Base-by-base conservation (phyloP, 1,284 basidiomycete genomes). In the Sporisorium scitamineum region DNA sequence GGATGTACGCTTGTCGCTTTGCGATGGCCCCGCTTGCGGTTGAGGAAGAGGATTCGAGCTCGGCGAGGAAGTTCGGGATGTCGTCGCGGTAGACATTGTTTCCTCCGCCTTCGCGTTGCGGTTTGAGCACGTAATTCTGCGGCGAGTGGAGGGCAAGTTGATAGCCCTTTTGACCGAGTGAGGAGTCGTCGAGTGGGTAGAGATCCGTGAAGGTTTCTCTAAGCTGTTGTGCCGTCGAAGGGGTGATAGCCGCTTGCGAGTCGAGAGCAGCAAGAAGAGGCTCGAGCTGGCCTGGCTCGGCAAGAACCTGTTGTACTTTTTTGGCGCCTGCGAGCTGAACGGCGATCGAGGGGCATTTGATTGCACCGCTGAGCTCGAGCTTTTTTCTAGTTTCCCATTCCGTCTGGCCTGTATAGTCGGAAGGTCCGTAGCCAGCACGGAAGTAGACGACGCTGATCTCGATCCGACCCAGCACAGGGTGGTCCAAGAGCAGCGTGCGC, bases 241-340 rank as follows among this genome's bases (percentile, higher is more conserved):
- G n/a, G n/a, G n/a, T 20, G 39, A 42, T 42, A 5, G n/a, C 39
- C n/a, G 32, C 39, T 5, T 56, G 22, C 1, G 37, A 10, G 24
- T 24, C 37, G 37, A 59, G 56, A 6, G 32, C 16, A n/a, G 24
- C 6, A 10, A 84, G 41, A 86, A 94, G 95, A 5, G 87, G 87
- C 78, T 94, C 93, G 24, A 96, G 88, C 11, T 93, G 87, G 0
- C 91, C 91, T 0, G 90, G 90, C 37, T 90, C 89, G 2, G 92
- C 90, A 16, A 99, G 89, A 0, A 93, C 93, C 83, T 98, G 92
- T 86, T 98, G 97, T 0, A 99, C 91, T 85, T 97, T 97, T 88
- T 99, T 99, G 1, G 93, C 92, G 0, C 96, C 97, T 0, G 95
- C 94, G 4, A 99, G 90, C 82, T 99, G 97, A 5, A 98, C 89